Conservation (phyloP, 2,329 filamentous ascomycete species). For the Clathrospora elynae region DNA sequence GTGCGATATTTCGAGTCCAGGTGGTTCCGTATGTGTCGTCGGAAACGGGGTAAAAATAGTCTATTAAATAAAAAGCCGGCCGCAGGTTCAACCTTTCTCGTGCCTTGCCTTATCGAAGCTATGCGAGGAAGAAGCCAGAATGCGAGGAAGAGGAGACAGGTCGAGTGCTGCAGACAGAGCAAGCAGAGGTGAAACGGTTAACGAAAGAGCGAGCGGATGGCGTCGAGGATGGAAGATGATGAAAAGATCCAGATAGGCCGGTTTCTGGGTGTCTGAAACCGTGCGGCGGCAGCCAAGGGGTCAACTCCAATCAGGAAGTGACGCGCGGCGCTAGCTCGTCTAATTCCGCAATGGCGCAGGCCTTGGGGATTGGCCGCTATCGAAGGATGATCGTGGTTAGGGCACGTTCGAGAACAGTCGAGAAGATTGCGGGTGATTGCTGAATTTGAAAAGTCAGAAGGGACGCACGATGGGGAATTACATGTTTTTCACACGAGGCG, state of each 20-base stretch:
- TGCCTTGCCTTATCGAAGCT: constrained; percentile 26
- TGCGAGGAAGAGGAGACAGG: not conserved
- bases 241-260: constrained; percentile 26
- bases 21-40: no score
- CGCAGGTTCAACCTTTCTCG: constrained; percentile 47
- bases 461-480: no score
- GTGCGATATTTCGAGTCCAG: no score
- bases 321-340: constrained; percentile 34
- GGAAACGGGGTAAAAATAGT: no score
- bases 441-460: not conserved
- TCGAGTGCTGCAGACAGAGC: constrained; percentile 15
- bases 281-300: constrained; percentile 27
- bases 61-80: constrained; percentile 40
- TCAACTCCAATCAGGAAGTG: constrained; percentile 33
- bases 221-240: constrained; percentile 21
- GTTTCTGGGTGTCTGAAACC: constrained; percentile 38
- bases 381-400: constrained; percentile 26
- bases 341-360: constrained; percentile 14
- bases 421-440: constrained; percentile 2
- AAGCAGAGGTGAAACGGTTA: constrained; percentile 43
- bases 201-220: constrained; percentile 32
- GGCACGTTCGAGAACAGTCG: constrained; percentile 29
- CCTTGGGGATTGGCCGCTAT: constrained; percentile 16
- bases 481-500: no score
- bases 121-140: constrained; percentile 18